phyloP scores from a whole-genome alignment of 768 basidiomycete species.

The Dioszegia hungarica region DNA sequence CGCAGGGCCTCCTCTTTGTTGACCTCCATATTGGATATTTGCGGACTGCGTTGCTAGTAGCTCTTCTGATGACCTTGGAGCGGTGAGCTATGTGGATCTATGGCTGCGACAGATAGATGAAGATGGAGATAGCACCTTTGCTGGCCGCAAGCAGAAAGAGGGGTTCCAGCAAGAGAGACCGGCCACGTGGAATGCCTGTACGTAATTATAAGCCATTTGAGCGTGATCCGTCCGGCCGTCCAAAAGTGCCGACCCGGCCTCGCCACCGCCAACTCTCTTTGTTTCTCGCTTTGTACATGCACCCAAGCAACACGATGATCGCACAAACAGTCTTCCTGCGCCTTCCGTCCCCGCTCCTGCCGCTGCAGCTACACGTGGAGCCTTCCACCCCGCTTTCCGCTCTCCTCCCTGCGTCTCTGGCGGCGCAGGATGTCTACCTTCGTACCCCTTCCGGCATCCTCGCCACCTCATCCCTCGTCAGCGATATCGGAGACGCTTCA shows the following conservation, averaged over 20 bases:
- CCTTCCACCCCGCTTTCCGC: slow-evolving; percentile 19
- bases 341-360: slow-evolving; percentile 34
- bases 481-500: background rate
- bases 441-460: slow-evolving; percentile 16
- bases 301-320: slow-evolving; percentile 7
- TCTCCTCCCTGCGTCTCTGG: background rate
- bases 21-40: slow-evolving; percentile 37
- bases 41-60: background rate
- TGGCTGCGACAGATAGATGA: no score
- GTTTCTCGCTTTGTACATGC: background rate
- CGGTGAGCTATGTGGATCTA: no score
- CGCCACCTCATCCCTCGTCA: slow-evolving; percentile 48
- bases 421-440: slow-evolving; percentile 15
- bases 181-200: no score
- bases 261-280: background rate
- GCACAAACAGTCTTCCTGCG: slow-evolving; percentile 36
- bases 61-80: no score
- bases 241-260: no score
- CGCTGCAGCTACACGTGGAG: slow-evolving; percentile 15
- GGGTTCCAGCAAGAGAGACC: background rate
- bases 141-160: no score
- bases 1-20: slow-evolving; percentile 86
- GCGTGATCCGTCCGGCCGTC: no score
- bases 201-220: no score
- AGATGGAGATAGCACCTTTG: no score